phyloP scores from a whole-genome alignment of 345 rosid genomes.

The Pistacia vera region DNA sequence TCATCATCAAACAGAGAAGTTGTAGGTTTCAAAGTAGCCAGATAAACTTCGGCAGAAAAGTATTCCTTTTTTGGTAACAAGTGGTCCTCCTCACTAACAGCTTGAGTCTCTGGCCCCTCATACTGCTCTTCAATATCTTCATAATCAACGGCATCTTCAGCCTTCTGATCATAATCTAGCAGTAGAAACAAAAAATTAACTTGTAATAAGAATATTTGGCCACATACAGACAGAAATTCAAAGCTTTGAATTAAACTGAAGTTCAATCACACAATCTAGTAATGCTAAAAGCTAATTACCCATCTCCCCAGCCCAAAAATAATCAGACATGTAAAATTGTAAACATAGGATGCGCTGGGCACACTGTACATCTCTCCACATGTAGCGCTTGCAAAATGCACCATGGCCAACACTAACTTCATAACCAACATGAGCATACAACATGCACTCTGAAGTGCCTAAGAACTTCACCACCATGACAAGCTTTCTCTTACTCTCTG shows the following conservation, averaged over 20 bases:
- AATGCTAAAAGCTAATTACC: background rate
- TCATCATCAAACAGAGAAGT: conserved; percentile 82
- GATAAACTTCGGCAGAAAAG: conserved; percentile 55
- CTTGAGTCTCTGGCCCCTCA: conserved; percentile 88
- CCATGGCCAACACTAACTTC: too few species aligned
- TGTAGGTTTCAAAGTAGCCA: conserved; percentile 42
- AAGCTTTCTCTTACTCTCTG: background rate
- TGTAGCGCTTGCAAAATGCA: too few species aligned
- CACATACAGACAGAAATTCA: conserved; percentile 3
- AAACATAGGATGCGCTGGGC: too few species aligned
- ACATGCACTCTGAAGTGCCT: too few species aligned
- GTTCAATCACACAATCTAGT: conserved; percentile 1
- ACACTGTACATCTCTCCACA: too few species aligned
- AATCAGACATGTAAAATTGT: background rate
- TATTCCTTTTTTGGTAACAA: conserved; percentile 71
- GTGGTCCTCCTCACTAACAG: conserved; percentile 78
- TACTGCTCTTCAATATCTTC: conserved; percentile 96
- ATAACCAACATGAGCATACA: too few species aligned
- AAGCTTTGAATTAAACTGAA: background rate
- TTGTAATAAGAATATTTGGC: conserved; percentile 28
- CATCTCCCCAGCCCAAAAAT: background rate
- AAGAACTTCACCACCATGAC: too few species aligned
- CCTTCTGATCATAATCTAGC: conserved; percentile 87
- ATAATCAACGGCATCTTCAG: conserved; percentile 94
- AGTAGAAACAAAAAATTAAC: conserved; percentile 31